These are phyloP conservation scores for Dianthus caryophyllus DNA, from an alignment of 148 eudicot species.

Conservation along the genomic window DNA sequence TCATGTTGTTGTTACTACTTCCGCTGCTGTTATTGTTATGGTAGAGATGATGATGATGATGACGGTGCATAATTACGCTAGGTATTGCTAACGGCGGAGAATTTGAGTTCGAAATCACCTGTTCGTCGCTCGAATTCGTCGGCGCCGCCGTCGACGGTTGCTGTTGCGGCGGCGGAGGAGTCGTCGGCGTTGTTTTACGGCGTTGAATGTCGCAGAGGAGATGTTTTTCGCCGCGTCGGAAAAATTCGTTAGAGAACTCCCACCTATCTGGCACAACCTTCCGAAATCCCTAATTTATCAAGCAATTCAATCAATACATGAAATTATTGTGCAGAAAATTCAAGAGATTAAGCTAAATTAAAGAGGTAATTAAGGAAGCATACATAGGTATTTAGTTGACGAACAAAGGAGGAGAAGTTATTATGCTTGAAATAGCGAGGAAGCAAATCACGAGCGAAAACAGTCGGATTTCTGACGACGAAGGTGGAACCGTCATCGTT, in stretches of 20 bases:
- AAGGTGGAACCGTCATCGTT: constrained; percentile 87
- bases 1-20: constrained; percentile 25
- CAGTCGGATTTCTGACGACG: constrained; percentile 82
- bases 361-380: background rate
- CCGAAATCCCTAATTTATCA: constrained; percentile 64
- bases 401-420: constrained; percentile 91
- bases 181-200: constrained; percentile 40
- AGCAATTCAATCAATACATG: too few relatives aligned
- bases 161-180: constrained; percentile 15
- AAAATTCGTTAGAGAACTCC: constrained; percentile 80
- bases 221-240: constrained; percentile 60
- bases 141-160: background rate
- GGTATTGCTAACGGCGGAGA: constrained; percentile 51
- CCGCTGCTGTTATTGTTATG: constrained; percentile 15
- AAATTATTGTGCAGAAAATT: background rate
- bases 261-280: constrained; percentile 87
- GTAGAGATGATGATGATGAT: background rate
- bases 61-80: constrained; percentile 8
- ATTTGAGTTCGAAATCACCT: constrained; percentile 56
- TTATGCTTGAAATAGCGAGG: constrained; percentile 90
- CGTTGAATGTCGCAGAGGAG: constrained; percentile 75
- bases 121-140: constrained; percentile 66
- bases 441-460: constrained; percentile 89
- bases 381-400: constrained; percentile 86
- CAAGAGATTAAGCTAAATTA: background rate